Conservation (phyloP, 306 rosid genomes). For the Ormosia semicastrata region DNA sequence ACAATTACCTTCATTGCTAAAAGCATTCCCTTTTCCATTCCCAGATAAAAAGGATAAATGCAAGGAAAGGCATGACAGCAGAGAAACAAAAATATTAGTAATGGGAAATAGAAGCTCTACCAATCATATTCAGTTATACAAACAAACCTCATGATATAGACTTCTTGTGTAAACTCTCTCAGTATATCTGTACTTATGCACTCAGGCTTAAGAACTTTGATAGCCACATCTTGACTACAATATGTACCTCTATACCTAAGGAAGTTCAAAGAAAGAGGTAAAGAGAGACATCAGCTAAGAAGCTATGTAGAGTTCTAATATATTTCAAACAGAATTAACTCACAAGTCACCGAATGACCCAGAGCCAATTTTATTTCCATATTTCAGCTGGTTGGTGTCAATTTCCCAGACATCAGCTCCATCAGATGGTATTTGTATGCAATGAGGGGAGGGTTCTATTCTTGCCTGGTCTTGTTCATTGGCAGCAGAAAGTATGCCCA, state of each 20-base stretch:
- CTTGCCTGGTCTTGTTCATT: slow-evolving; percentile 51
- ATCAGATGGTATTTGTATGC: slow-evolving; percentile 87
- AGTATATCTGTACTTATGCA: slow-evolving; percentile 80
- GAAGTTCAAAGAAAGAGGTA: slow-evolving; percentile 27
- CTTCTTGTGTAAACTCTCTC: slow-evolving; percentile 95
- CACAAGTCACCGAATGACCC: slow-evolving; percentile 96
- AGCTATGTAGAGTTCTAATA: slow-evolving; percentile 19
- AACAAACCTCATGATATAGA: slow-evolving; percentile 93
- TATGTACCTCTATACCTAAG: slow-evolving; percentile 85
- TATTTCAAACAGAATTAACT: slow-evolving; percentile 45
- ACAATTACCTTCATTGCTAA: not conserved
- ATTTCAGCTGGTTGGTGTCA: slow-evolving; percentile 72
- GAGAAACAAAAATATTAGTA: not conserved
- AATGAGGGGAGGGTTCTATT: slow-evolving; percentile 47
- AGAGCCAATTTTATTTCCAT: slow-evolving; percentile 91
- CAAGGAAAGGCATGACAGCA: not conserved
- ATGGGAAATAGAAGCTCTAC: slow-evolving; percentile 22
- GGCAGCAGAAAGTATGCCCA: slow-evolving; percentile 44
- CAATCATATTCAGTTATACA: slow-evolving; percentile 20
- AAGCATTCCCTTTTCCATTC: slow-evolving; percentile 19
- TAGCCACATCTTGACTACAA: slow-evolving; percentile 97
- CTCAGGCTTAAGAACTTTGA: slow-evolving; percentile 89
- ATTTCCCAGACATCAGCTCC: slow-evolving; percentile 99
- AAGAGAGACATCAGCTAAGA: slow-evolving; percentile 40
- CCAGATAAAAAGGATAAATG: slow-evolving; percentile 1